Conservation (phyloP, 352 stramenopile species). For the Pythium vanterpoolii region DNA sequence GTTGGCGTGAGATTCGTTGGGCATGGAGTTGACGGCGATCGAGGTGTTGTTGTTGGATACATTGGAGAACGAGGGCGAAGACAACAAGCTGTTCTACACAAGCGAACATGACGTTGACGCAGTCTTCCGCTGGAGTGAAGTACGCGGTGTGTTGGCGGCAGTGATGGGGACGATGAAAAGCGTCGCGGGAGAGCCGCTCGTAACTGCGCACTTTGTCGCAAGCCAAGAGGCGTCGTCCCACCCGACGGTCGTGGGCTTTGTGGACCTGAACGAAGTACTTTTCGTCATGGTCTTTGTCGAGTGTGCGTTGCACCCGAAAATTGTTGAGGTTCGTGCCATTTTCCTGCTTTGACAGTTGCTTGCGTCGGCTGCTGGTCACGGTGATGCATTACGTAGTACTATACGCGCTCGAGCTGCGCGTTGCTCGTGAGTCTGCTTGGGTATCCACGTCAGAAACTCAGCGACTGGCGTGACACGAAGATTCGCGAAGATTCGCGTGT, state of each 20-base stretch:
- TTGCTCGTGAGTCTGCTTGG: slow-evolving; percentile 51
- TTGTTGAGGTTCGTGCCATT: slow-evolving; percentile 18
- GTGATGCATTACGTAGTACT: slow-evolving; percentile 32
- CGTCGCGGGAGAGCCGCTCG: slow-evolving; percentile 44
- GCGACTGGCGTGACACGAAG: slow-evolving; percentile 8
- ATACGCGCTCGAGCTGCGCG: slow-evolving; percentile 46
- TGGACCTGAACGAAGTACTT: slow-evolving; percentile 52
- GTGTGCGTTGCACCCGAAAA: slow-evolving; percentile 9
- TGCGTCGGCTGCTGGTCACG: neutral
- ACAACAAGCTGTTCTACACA: slow-evolving; percentile 57
- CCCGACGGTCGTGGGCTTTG: slow-evolving; percentile 32
- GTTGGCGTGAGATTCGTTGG: neutral
- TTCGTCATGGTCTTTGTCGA: slow-evolving; percentile 44
- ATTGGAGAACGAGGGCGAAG: slow-evolving; percentile 62
- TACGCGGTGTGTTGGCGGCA: slow-evolving; percentile 58
- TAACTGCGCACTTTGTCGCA: slow-evolving; percentile 29
- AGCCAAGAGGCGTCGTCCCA: neutral
- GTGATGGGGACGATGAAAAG: slow-evolving; percentile 47
- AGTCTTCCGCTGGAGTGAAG: slow-evolving; percentile 29
- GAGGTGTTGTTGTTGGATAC: slow-evolving; percentile 61
- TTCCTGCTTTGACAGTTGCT: neutral
- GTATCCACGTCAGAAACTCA: slow-evolving; percentile 40
- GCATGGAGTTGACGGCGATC: slow-evolving; percentile 27
- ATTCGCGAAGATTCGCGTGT: neutral
- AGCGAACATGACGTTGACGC: neutral